These are phyloP conservation scores for Ophiocordyceps robertsii DNA, from an alignment of 2,329 filamentous ascomycete genomes.

Conservation along the genomic window DNA sequence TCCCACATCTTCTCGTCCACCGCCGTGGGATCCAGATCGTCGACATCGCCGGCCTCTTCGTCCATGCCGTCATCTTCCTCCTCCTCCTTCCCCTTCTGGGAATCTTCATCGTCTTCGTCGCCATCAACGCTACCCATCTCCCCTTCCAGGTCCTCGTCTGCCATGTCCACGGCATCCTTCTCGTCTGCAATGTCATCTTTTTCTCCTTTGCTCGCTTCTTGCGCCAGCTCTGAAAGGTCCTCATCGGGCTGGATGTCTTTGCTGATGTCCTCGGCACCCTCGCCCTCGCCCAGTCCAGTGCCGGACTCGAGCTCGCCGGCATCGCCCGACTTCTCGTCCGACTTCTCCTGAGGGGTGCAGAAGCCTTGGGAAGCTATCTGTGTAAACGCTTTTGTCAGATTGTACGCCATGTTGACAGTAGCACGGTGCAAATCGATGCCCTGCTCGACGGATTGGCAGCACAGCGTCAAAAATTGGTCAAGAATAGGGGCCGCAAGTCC, in stretches of 20 bases:
- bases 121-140: slow-evolving; percentile 56
- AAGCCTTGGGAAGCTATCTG: slow-evolving; percentile 77
- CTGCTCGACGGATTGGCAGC: slow-evolving; percentile 41
- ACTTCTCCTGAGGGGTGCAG: slow-evolving; percentile 77
- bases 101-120: slow-evolving; percentile 46
- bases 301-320: slow-evolving; percentile 77
- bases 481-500: slow-evolving; percentile 49
- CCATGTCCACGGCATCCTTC: slow-evolving; percentile 83
- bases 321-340: slow-evolving; percentile 53
- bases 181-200: slow-evolving; percentile 60
- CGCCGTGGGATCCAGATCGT: slow-evolving; percentile 77
- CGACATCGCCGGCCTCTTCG: slow-evolving; percentile 80
- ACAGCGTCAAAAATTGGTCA: slow-evolving; percentile 55
- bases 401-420: slow-evolving; percentile 60
- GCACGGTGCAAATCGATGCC: slow-evolving; percentile 54
- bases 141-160: slow-evolving; percentile 81
- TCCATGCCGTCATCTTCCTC: slow-evolving; percentile 67
- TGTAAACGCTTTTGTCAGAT: slow-evolving; percentile 63
- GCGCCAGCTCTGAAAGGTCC: slow-evolving; percentile 79
- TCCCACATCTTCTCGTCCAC: slow-evolving; percentile 99
- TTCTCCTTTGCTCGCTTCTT: slow-evolving; percentile 60
- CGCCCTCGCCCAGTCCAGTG: slow-evolving; percentile 86
- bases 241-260: slow-evolving; percentile 93
- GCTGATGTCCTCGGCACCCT: slow-evolving; percentile 93
- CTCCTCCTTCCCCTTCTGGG: slow-evolving; percentile 48